Conservation (phyloP, 139 green algal species). For the Monoraphidium neglectum region DNA sequence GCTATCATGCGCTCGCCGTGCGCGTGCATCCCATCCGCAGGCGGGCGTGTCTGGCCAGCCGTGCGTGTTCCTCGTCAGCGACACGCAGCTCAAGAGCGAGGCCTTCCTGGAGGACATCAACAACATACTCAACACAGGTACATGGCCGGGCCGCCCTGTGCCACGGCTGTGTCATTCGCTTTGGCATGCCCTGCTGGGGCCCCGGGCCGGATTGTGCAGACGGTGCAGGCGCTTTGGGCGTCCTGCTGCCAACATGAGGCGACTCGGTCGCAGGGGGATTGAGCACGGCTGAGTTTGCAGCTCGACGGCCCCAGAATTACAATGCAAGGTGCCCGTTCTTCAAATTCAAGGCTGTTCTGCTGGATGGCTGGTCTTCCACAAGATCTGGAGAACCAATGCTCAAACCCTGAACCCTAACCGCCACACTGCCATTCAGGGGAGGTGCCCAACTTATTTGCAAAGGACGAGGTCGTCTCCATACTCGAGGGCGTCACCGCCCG, state of each 20-base stretch:
- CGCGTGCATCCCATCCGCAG: constrained; percentile 31
- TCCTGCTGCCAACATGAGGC: constrained; percentile 55
- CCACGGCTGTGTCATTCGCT: no score
- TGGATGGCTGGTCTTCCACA: no score
- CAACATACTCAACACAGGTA: constrained; percentile 85
- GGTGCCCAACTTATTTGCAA: constrained; percentile 76
- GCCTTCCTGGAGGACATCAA: constrained; percentile 80
- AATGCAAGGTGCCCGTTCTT: no score
- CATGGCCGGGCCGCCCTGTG: constrained; percentile 72
- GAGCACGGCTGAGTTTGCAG: no score
- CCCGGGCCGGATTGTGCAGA: constrained; percentile 47
- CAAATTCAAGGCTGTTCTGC: no score
- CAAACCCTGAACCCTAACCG: no score
- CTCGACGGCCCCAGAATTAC: no score
- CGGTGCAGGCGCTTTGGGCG: constrained; percentile 50
- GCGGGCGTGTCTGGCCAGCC: constrained; percentile 42
- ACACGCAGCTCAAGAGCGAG: constrained; percentile 83
- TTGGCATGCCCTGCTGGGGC: no score
- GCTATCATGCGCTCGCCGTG: background rate
- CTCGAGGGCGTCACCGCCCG: constrained; percentile 36
- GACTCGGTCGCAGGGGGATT: no score
- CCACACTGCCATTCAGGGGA: constrained; percentile 16
- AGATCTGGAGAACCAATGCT: no score
- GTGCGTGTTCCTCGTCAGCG: constrained; percentile 74
- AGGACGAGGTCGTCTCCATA: constrained; percentile 78